phyloP scores from a whole-genome alignment of 1,139 yeast genomes.

The Candida buenavistaensis region DNA sequence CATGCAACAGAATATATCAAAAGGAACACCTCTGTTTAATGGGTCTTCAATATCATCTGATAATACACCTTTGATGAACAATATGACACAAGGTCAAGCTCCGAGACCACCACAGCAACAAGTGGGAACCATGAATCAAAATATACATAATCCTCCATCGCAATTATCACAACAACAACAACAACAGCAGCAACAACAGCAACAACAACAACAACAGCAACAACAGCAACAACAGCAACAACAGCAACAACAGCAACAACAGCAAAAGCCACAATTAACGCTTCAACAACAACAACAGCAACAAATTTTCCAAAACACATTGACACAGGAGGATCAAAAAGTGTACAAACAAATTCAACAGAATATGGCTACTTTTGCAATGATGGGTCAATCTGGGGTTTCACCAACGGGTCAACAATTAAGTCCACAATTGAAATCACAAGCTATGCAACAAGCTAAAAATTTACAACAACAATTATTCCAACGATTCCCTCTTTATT shows the following conservation, averaged over 20 bases:
- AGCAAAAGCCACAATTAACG: slow-evolving; percentile 16
- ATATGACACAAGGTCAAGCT: slow-evolving; percentile 8
- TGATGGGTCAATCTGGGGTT: slow-evolving; percentile 47
- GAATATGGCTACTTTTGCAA: slow-evolving; percentile 42
- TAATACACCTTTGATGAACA: slow-evolving; percentile 1
- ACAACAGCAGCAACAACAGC: slow-evolving; percentile 15
- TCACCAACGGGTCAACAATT: slow-evolving; percentile 46
- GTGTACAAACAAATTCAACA: slow-evolving; percentile 44
- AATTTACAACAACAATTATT: slow-evolving; percentile 43
- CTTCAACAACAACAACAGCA: slow-evolving; percentile 47
- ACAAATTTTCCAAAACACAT: slow-evolving; percentile 44
- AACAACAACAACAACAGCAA: slow-evolving; percentile 13
- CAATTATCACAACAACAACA: slow-evolving; percentile 6
- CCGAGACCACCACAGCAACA: slow-evolving; percentile 8
- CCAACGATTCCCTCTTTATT: slow-evolving; percentile 45
- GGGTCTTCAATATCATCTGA: slow-evolving; percentile 2
- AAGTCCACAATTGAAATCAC: slow-evolving; percentile 47
- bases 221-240: slow-evolving; percentile 13
- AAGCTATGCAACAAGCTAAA: slow-evolving; percentile 47
- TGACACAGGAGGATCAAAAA: slow-evolving; percentile 47
- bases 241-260: too few relatives aligned
- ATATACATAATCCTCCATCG: slow-evolving; percentile 1
- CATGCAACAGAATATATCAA: slow-evolving; percentile 23
- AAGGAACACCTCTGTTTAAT: slow-evolving; percentile 11
- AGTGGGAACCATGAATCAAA: background rate